phyloP scores from a whole-genome alignment of 768 basidiomycete species.

The Boletus rex-veris region DNA sequence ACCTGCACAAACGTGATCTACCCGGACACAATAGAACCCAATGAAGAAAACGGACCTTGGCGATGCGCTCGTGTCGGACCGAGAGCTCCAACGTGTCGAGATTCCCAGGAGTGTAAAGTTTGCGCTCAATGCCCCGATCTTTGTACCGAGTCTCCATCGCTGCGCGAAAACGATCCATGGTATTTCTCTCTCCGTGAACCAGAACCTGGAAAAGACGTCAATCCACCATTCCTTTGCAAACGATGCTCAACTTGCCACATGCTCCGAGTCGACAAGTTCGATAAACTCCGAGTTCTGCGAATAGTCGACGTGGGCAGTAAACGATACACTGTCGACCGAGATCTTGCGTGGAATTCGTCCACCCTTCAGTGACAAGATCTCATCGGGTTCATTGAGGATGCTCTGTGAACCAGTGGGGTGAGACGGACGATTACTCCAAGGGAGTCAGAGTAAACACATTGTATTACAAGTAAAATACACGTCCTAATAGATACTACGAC shows the following conservation, averaged over 20 bases:
- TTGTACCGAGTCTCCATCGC: conserved; percentile 84
- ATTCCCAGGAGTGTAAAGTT: conserved; percentile 91
- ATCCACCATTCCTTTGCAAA: background rate
- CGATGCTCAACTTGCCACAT: conserved; percentile 58
- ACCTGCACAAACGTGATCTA: conserved; percentile 48
- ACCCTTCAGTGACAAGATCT: conserved; percentile 74
- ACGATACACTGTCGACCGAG: conserved; percentile 92
- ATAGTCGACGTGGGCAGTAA: conserved; percentile 95
- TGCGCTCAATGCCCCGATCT: conserved; percentile 84
- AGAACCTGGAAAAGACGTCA: conserved; percentile 53
- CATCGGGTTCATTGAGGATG: conserved; percentile 89
- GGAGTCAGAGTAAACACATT: conserved; percentile 6
- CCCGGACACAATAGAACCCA: background rate
- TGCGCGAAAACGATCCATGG: conserved; percentile 82
- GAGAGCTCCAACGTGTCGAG: conserved; percentile 82
- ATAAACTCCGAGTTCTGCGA: conserved; percentile 96
- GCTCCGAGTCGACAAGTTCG: conserved; percentile 83
- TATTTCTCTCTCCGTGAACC: conserved; percentile 90
- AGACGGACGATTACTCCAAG: conserved; percentile 1
- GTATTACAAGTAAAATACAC: conserved; percentile 16
- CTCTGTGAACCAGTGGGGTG: conserved; percentile 48
- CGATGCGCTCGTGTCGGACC: conserved; percentile 84
- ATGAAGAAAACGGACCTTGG: conserved; percentile 58
- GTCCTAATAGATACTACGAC: conserved; percentile 1
- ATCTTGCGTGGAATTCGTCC: conserved; percentile 77